Base-by-base conservation (phyloP, 2,329 filamentous ascomycete species). In the Tolypocladium inflatum region DNA sequence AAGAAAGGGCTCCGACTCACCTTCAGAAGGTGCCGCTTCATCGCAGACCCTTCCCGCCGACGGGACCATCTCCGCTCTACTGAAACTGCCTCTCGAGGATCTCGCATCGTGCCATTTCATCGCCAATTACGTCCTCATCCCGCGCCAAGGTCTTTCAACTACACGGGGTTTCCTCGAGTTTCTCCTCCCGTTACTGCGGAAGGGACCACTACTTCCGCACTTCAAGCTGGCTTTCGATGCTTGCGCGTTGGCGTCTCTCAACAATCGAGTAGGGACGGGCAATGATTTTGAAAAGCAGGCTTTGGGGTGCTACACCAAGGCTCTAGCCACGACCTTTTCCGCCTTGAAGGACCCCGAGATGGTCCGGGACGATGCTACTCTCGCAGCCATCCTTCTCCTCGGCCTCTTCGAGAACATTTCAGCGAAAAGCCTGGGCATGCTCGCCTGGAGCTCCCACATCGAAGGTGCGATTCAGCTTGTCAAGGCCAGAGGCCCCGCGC, bases 371-470 rank as follows among this genome's bases (percentile, higher is more conserved):
- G 83, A 87, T 63, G 74, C 75, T 17, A 85, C 83, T 0, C 66
- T 86, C 7, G 83, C 80, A 2, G 77, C 83, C 1, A 81, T 86
- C 19, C 68, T 87, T 39, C 68, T 86, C 58, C 68, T 87, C 37
- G 80, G 82, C 1, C 71, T 85, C 35, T 86, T 83, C 59, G 84
- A 86, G 70, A 81, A 76, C 57, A 83, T 85, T 55, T 78, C 78
- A 0, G 78, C 80, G n/a, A 80, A 78, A 58, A 76, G 79, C 58
- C 69, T 80, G 54, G 79, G 77, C 41, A 77, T 79, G 65, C 71
- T 78, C 57, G 80, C 82, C 1, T 86, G 83, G 83, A 81, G 81
- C 10, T 82, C 81, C 4, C 83, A 86, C 63, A 78, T 81, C n/a
- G 80, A 85, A 60, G 83, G 83, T 2, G 83, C 83, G 35, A 78